Evolutionary conservation across 345 rosid species (phyloP), one percentile per base, ranked within the genome.

Genomic region (Erodium maritimum): DNA sequence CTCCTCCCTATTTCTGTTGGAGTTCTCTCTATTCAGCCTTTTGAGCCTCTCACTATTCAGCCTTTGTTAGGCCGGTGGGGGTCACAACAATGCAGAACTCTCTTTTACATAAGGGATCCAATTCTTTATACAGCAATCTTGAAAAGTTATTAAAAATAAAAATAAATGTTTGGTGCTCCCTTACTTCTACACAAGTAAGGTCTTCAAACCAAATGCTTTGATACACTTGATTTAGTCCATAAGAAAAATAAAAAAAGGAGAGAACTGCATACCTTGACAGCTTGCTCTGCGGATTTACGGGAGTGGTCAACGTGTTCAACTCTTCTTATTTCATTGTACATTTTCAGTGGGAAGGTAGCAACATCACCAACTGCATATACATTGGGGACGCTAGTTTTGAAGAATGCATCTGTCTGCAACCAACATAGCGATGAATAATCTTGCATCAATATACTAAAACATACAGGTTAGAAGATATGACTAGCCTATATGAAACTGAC

Each of bases 231-330:
- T n/a, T n/a, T n/a, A n/a, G n/a, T n/a, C n/a, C 25, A 21, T 46
- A 20, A 6, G 21, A 21, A 20, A 17, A 19, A 21, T 17, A 24
- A n/a, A 33, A 23, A 17, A 4, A 23, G 19, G 50, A 19, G 13
- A 61, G 19, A 7, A n/a, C 13, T 50, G 37, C 57, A 54, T 75
- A 93, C 99, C 95, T 87, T 93, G 16, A 87, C 99, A 59, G 99
- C 94, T 67, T 93, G 96, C 81, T 89, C 96, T 14, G 99, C 99
- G n/a, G 99, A 89, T 78, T 89, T 88, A 56, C 99, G 96, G 48
- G 99, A 81, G 73, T 93, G 99, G 63, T 93, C 99, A 59, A 93
- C 99, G 63, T 89, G 99, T 66, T 93, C 99, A 55, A 93, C 96
- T 70, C 99, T 87, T 72, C 99, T 81, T 19, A 82, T 54, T 16